Evolutionary conservation across 129 eudicot species (phyloP), one percentile per base, ranked within the genome.

Genomic region (Helianthus tuberosus): DNA sequence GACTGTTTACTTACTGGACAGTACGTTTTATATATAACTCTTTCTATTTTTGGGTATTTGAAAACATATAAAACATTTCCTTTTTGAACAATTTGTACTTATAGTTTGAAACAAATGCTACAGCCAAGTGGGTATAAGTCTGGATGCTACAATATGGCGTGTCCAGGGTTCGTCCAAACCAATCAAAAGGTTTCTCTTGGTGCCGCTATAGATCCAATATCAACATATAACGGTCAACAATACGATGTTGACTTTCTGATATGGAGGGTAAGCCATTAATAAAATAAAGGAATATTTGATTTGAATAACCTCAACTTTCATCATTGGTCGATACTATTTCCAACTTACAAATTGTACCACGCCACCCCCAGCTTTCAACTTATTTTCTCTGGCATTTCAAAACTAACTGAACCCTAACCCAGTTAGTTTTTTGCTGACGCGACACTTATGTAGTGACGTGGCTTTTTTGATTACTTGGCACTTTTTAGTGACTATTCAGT

Each of bases 161-260:
- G 98, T 88, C 79, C 94, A 11, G 96, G 98, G 4, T 90, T 93
- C 68, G 89, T 90, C 55, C 98, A 93, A 76, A 93, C 89, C 1
- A 93, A 80, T 71, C 75, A 62, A 35, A 79, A 66, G 62, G 72
- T 90, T 43, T 89, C 90, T 41, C 87, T 93, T 49, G 98, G 98
- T 32, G 96, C 89, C 16, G 92, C 96, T 3, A 86, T 93, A 4
- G 77, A 84, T 73, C 96, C 96, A 52, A 75, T 77, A 14, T 90
- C 98, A 11, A 76, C 89, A 1, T 89, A 84, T 63, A 80, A 71
- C 8, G 96, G 92, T 44, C 79, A 86, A 14, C 98, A 93, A 78
- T 90, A 80, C 58, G 96, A 84, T 14, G 80, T 87, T 51, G 80
- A 80, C 53, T 57, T 89, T 63, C 64, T 86, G 64, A 78, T 93